These are phyloP conservation scores for Phytophthora sp. DNA, from an alignment of 352 stramenopile genomes.

Conservation along the genomic window DNA sequence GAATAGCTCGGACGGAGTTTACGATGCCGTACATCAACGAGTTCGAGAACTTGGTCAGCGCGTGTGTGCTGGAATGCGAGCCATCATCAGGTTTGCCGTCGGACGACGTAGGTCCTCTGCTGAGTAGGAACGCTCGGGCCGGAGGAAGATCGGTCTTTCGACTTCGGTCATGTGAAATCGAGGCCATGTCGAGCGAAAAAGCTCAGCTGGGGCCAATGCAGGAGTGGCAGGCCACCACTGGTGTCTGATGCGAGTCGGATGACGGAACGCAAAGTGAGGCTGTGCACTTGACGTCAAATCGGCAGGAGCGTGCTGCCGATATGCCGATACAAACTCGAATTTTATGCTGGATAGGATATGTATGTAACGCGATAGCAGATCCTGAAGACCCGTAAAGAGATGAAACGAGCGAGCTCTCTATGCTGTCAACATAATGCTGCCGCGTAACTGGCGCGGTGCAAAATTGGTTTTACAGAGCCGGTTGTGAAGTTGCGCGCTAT, in stretches of 20 bases:
- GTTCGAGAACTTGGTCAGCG: slow-evolving; percentile 53
- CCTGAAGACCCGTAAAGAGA: no score
- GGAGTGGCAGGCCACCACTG: neutral
- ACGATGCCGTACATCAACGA: slow-evolving; percentile 86
- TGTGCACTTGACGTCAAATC: slow-evolving; percentile 16
- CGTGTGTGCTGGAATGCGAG: slow-evolving; percentile 1
- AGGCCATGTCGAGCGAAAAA: slow-evolving; percentile 17
- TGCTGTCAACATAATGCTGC: no score
- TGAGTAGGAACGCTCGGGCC: slow-evolving; percentile 27
- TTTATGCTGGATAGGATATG: no score
- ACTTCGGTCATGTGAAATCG: slow-evolving; percentile 23
- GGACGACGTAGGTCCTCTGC: slow-evolving; percentile 11
- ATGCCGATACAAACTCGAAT: no score
- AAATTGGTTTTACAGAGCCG: no score
- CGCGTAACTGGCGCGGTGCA: no score
- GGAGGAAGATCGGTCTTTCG: slow-evolving; percentile 13
- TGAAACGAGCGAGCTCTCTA: no score
- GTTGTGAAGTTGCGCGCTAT: no score
- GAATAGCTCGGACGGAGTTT: slow-evolving; percentile 94
- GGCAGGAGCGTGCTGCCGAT: slow-evolving; percentile 6
- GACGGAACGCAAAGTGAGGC: slow-evolving; percentile 25
- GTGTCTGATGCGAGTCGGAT: neutral
- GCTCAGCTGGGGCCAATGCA: neutral
- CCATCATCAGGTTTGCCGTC: neutral
- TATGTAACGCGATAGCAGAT: no score